A percentile compares a stretch with the other conserved stretches of the same genome.
These are phyloP conservation scores for Pythium pectinolyticum DNA, from an alignment of 352 stramenopile genomes.

Conservation along the genomic window DNA sequence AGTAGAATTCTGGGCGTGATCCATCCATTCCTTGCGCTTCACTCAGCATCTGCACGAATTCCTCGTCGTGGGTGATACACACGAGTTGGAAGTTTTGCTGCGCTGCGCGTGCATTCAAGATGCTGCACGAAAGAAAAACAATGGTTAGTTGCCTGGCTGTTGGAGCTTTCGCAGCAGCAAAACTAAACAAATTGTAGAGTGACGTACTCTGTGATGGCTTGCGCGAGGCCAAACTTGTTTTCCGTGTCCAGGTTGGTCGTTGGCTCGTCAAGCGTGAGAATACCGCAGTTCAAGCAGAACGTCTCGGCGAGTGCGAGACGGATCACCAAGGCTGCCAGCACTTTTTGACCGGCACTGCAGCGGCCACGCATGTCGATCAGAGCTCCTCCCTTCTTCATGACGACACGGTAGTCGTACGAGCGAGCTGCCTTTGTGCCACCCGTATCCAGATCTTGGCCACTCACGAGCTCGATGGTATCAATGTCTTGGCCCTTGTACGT, in stretches of 20 bases:
- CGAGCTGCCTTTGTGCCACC: conserved; percentile 45
- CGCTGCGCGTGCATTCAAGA: conserved; percentile 92
- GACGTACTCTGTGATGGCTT: conserved; percentile 83
- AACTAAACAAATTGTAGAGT: too few relatives aligned
- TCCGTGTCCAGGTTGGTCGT: conserved; percentile 97
- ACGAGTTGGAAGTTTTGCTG: conserved; percentile 99
- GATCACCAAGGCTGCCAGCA: conserved; percentile 96
- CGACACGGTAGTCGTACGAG: conserved; percentile 99
- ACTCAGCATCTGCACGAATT: conserved; percentile 89
- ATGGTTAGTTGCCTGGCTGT: too few relatives aligned
- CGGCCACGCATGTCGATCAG: conserved; percentile 98
- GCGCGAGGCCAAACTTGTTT: conserved; percentile 94
- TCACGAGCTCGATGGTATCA: conserved; percentile 98
- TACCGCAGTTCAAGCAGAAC: conserved; percentile 98
- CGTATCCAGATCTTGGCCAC: conserved; percentile 83
- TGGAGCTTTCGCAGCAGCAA: too few relatives aligned
- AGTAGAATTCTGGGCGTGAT: conserved; percentile 80
- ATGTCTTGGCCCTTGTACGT: conserved; percentile 99
- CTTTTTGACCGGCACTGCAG: conserved; percentile 98
- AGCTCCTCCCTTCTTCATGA: conserved; percentile 97
- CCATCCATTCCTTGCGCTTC: conserved; percentile 76
- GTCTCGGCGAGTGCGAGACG: conserved; percentile 97
- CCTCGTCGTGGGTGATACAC: conserved; percentile 99
- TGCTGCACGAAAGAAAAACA: conserved; percentile 47
- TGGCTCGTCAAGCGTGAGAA: conserved; percentile 98